These are phyloP conservation scores for Penicillium salamii DNA, from an alignment of 495 filamentous ascomycete genomes.

Conservation along the genomic window DNA sequence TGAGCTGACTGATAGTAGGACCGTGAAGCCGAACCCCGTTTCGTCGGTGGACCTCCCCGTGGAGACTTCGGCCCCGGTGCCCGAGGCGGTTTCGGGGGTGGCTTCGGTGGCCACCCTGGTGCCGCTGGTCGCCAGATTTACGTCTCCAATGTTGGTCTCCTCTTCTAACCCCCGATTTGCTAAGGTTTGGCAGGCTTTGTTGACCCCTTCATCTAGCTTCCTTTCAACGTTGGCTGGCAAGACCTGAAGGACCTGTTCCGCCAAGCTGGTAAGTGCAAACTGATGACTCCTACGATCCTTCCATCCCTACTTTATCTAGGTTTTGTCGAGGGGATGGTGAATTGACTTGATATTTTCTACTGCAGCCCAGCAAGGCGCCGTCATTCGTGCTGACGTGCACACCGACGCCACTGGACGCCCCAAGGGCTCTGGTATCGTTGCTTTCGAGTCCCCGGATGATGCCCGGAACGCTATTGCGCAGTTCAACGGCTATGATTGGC, in stretches of 20 bases:
- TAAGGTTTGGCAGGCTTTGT: slow-evolving; percentile 17
- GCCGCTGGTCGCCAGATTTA: slow-evolving; percentile 83
- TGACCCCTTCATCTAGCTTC: slow-evolving; percentile 66
- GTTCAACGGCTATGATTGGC: slow-evolving; percentile 99
- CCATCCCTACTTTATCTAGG: slow-evolving; percentile 8
- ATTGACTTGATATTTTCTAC: slow-evolving; percentile 35
- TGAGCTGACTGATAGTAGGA: slow-evolving; percentile 54
- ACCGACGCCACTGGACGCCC: slow-evolving; percentile 87
- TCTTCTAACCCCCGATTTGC: slow-evolving; percentile 21
- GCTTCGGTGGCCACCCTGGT: slow-evolving; percentile 50
- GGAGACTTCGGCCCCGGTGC: slow-evolving; percentile 60
- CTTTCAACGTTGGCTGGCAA: slow-evolving; percentile 97
- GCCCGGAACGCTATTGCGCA: slow-evolving; percentile 92
- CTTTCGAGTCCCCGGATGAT: slow-evolving; percentile 91
- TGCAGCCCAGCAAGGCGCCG: slow-evolving; percentile 68
- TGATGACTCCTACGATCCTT: slow-evolving; percentile 4
- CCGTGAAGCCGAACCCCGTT: slow-evolving; percentile 93
- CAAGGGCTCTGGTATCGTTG: slow-evolving; percentile 93
- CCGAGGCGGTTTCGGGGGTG: slow-evolving; percentile 42
- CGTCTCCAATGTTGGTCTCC: slow-evolving; percentile 89
- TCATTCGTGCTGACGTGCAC: slow-evolving; percentile 96
- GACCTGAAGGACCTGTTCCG: slow-evolving; percentile 99
- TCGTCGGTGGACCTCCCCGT: slow-evolving; percentile 70
- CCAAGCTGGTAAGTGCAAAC: slow-evolving; percentile 77
- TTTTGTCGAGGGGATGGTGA: slow-evolving; percentile 16